phyloP scores from a whole-genome alignment of 192 early-diverging fungal species.

The Lobosporangium transversale region DNA sequence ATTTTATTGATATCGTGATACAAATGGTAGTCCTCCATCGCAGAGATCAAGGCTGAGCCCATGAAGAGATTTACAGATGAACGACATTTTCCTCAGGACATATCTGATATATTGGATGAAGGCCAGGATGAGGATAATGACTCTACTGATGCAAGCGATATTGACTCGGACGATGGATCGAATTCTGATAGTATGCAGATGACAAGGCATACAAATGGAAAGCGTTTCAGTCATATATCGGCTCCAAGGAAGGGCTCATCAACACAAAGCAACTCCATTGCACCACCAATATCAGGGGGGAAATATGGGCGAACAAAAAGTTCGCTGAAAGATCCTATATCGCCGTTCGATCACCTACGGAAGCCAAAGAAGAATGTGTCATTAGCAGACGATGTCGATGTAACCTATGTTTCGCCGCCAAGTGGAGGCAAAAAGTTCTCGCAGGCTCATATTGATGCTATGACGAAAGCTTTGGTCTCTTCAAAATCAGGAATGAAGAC shows the following conservation, averaged over 20 bases:
- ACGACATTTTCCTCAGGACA: constrained; percentile 20
- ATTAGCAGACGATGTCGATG: constrained; percentile 26
- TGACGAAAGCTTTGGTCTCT: constrained; percentile 14
- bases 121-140: constrained; percentile 13
- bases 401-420: not conserved
- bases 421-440: constrained; percentile 51
- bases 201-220: constrained; percentile 11
- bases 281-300: constrained; percentile 23
- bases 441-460: constrained; percentile 44
- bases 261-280: constrained; percentile 2
- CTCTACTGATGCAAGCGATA: constrained; percentile 14
- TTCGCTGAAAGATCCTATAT: constrained; percentile 36
- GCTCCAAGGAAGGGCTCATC: constrained; percentile 4
- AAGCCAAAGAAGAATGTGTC: constrained; percentile 49
- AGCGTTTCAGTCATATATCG: constrained; percentile 16
- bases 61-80: constrained; percentile 12
- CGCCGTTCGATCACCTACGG: constrained; percentile 4
- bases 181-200: constrained; percentile 16
- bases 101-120: constrained; percentile 24
- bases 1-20: too few species aligned
- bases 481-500: constrained; percentile 19
- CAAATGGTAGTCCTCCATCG: constrained; percentile 25
- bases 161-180: constrained; percentile 19
- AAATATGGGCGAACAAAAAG: constrained; percentile 47
- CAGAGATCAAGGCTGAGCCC: constrained; percentile 25